Base-by-base conservation (phyloP, 2,329 filamentous ascomycete species). In the Penicillium digitatum region DNA sequence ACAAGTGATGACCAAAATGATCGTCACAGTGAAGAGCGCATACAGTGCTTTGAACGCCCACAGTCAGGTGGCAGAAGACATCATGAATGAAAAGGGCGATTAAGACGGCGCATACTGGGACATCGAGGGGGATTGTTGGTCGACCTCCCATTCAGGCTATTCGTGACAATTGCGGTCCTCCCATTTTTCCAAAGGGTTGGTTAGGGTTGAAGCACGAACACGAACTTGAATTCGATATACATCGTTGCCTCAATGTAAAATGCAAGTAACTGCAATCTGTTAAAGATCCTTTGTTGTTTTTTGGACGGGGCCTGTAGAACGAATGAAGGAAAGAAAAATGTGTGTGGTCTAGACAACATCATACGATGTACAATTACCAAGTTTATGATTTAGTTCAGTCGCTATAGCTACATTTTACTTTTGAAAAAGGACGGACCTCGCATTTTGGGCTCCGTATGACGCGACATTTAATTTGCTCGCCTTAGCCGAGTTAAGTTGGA, bases 1-100 rank as follows among this genome's bases (percentile, higher is more conserved):
- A 16, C 79, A 79, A 16, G 78, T 78, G 67, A 94, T 86, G 60
- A 89, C 75, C 75, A 87, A 86, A 62, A 87, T 67, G 39, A 94
- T 76, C 18, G 82, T 81, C 11, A 80, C 69, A 1, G 80, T 70
- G 42, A 91, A 79, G 20, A 84, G 72, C 32, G 76, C 75, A 69
- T 85, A 86, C 24, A 90, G 69, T 27, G 78, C 66, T 57, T 79
- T 81, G 71, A 91, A 87, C 26, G 72, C 53, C 20, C 76, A 60
- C 2, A 76, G 71, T 72, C 72, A 81, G 78, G 59, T 81, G 75
- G 16, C 66, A 61, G 12, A 66, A 68, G 7, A 76, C 79, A 16
- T 69, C 74, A 20, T 63, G 40, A 37, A 79, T 61, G 64, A 78
- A 82, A 31, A 77, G 66, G 38, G 72, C 68, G 14, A 90, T 69